Base-by-base conservation (phyloP, 2,329 filamentous ascomycete genomes). In the Botrytis tulipae region DNA sequence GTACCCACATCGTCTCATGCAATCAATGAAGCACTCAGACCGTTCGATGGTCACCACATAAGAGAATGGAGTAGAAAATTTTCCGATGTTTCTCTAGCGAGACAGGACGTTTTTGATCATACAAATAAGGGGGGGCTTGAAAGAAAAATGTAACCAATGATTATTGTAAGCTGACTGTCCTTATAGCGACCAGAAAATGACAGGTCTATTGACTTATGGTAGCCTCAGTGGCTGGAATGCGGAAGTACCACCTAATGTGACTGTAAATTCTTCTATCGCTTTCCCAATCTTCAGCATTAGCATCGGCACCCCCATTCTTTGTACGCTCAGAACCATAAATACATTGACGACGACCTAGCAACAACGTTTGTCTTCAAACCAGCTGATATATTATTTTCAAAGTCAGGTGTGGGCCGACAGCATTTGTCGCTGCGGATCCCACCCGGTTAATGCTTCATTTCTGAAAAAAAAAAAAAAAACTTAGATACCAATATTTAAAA, bases 1-100 rank as follows among this genome's bases (percentile, higher is more conserved):
- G 35, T 59, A 57, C 48, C 61, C 48, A 69, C 66, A 69, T 57
- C 51, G 29, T 69, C 66, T 69, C 48, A 57, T 59, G 66, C 66
- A 57, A 37, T 29, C 37, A 32, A 57, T 42, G 6, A 42, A 42
- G n/a, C 25, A 51, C 46, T 57, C 16, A 57, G 65, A 29, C 25
- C 32, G 14, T 54, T 54, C 25, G 16, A 57, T n/a, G 29, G 35
- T 42, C 65, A 68, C 35, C 46, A 29, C 25, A 66, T 25, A 37
- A 40, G 35, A 40, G 32, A 40, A 42, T 57, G n/a, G 66, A 57
- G 35, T 32, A 57, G 37, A 40, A 57, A 40, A 35, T 42, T 29
- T 37, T 18, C 35, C 32, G n/a, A n/a, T 42, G 10, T 57, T 57
- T 37, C n/a, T 59, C 37, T 54, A 68, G 65, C 46, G 25, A 68